Evolutionary conservation across 179 eudicot species (phyloP), one percentile per base, ranked within the genome.

Genomic region (Drosera spatulata): DNA sequence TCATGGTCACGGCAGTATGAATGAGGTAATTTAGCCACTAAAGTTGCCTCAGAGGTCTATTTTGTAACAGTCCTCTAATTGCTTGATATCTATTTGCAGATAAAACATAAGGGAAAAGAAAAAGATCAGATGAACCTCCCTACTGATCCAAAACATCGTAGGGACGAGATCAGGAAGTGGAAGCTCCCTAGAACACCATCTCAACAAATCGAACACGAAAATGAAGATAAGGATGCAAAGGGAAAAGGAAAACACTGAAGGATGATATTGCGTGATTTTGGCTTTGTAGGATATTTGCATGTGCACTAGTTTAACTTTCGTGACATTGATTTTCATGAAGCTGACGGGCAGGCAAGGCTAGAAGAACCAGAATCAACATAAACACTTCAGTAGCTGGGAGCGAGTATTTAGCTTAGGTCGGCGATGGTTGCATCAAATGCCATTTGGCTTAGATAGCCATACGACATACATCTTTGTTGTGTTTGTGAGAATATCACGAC

Each of bases 151-250:
- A 75, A 77, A 41, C 66, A 69, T 10, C 69, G 76, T 3, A 71
- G 71, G 60, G 71, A 82, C 70, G 81, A 83, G 63, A 69, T 82
- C 58, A 59, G 57, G 39, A 80, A 71, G 2, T 88, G 86, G 94
- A 70, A 65, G 55, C 64, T 69, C 58, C 77, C 78, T 54, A 53
- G 54, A 63, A 73, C 78, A 74, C 79, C 80, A 58, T 57, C 59
- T 11, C 61, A 43, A 58, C 80, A 85, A 66, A 56, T 55, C 44
- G 80, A 83, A 52, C 60, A 58, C 54, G 63, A 58, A 65, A 73
- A 73, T 55, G 70, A 73, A 63, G 77, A 80, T 69, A 66, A 39
- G 55, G 81, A 73, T 64, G 64, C 45, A 3, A 70, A 70, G 39
- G 82, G 66, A 13, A 60, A 57, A 62, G 69, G 49, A 66, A 68